phyloP scores from a whole-genome alignment of 1,284 basidiomycete species.

The Sanghuangporus weigelae region DNA sequence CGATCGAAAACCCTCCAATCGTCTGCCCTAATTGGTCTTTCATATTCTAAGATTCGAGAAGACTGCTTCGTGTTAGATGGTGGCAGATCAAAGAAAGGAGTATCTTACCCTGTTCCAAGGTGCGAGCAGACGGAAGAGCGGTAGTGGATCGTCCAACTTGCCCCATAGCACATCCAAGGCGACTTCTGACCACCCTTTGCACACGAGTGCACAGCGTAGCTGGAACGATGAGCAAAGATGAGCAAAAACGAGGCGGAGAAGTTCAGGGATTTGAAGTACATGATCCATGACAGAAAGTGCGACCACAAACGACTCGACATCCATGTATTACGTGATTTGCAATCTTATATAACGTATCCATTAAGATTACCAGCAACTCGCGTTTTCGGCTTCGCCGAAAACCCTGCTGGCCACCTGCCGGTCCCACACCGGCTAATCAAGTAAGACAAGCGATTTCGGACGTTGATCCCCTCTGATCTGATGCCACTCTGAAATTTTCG shows the following conservation, averaged over 20 bases:
- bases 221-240: conserved; percentile 35
- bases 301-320: background rate
- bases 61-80: background rate
- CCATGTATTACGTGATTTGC: background rate
- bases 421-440: too few relatives aligned
- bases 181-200: conserved; percentile 45
- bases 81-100: background rate
- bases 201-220: conserved; percentile 41
- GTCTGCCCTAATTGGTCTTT: background rate
- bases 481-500: too few relatives aligned
- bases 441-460: too few relatives aligned
- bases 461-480: too few relatives aligned
- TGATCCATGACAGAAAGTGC: conserved; percentile 17
- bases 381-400: too few relatives aligned
- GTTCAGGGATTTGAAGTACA: conserved; percentile 45
- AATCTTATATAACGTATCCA: too few relatives aligned
- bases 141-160: conserved; percentile 39
- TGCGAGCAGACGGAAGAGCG: conserved; percentile 42
- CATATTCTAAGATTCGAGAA: background rate
- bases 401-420: too few relatives aligned
- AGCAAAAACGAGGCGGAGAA: conserved; percentile 44
- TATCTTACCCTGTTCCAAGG: conserved; percentile 25
- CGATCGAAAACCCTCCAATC: conserved; percentile 4
- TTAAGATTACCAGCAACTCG: too few relatives aligned
- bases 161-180: conserved; percentile 49